Percentiles rank a stretch among this genome's conserved stretches.
These are phyloP conservation scores for Umbelopsis isabellina DNA, from an alignment of 192 early-diverging fungal species.

Conservation along the genomic window DNA sequence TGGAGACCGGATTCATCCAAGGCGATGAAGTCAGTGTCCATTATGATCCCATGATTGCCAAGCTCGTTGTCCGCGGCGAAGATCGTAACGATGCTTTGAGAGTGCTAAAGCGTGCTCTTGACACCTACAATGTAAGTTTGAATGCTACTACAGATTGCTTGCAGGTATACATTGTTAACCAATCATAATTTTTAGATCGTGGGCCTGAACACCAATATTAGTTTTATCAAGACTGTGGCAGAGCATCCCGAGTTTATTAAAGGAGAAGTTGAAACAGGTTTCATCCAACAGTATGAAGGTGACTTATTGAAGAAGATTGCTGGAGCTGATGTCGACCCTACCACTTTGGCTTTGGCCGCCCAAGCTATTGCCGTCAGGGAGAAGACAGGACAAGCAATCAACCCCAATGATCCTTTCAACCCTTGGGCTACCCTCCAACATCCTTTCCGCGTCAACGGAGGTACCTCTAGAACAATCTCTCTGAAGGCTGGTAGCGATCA, in stretches of 20 bases:
- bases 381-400: constrained; percentile 6
- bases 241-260: constrained; percentile 81
- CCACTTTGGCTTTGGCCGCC: constrained; percentile 71
- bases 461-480: constrained; percentile 30
- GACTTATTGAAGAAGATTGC: constrained; percentile 59
- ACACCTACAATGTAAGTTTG: constrained; percentile 73
- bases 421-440: constrained; percentile 37
- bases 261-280: constrained; percentile 93
- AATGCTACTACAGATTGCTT: not conserved
- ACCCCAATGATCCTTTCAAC: constrained; percentile 25
- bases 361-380: constrained; percentile 47
- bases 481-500: constrained; percentile 30
- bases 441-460: constrained; percentile 51
- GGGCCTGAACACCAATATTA: constrained; percentile 92
- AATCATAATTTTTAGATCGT: constrained; percentile 54
- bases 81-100: constrained; percentile 85
- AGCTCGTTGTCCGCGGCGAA: constrained; percentile 84
- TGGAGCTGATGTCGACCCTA: constrained; percentile 33
- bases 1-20: constrained; percentile 92
- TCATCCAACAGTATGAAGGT: constrained; percentile 78
- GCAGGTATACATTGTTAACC: not conserved
- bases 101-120: constrained; percentile 77
- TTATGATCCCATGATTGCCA: constrained; percentile 97
- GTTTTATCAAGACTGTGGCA: constrained; percentile 81
- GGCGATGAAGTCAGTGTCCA: constrained; percentile 92